Evolutionary conservation across 108 stramenopile genomes (phyloP).

Genomic region (Skeletonema costatum): DNA sequence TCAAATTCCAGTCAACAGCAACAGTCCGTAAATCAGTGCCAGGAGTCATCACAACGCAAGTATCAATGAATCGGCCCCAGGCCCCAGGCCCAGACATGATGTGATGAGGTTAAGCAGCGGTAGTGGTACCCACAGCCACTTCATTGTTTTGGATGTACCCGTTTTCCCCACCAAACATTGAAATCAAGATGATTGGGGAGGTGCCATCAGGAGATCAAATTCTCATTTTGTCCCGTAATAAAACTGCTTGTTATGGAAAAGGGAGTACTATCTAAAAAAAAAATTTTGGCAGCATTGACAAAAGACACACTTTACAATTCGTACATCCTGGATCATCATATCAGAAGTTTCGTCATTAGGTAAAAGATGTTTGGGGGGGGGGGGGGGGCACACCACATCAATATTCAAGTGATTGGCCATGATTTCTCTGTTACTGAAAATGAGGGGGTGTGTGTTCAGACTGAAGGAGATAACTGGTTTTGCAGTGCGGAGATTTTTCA

Average conservation of each 20-base stretch:
- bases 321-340: background rate
- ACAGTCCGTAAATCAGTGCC: too few species aligned
- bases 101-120: too few species aligned
- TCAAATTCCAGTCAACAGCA: too few species aligned
- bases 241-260: background rate
- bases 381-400: too few species aligned
- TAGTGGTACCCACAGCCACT: too few species aligned
- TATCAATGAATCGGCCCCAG: too few species aligned
- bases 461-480: background rate
- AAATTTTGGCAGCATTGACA: background rate
- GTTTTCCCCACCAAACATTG: background rate
- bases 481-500: background rate
- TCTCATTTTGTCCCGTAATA: conserved; percentile 8
- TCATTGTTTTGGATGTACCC: conserved; percentile 7
- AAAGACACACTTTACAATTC: background rate
- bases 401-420: conserved; percentile 8
- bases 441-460: background rate
- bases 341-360: background rate
- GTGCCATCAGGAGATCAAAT: background rate
- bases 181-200: background rate
- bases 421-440: background rate
- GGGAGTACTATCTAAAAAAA: background rate
- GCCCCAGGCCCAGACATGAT: too few species aligned
- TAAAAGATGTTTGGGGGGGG: background rate
- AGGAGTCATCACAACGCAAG: too few species aligned